Evolutionary conservation across 345 rosid genomes (phyloP).

Genomic region (Linum tenue): DNA sequence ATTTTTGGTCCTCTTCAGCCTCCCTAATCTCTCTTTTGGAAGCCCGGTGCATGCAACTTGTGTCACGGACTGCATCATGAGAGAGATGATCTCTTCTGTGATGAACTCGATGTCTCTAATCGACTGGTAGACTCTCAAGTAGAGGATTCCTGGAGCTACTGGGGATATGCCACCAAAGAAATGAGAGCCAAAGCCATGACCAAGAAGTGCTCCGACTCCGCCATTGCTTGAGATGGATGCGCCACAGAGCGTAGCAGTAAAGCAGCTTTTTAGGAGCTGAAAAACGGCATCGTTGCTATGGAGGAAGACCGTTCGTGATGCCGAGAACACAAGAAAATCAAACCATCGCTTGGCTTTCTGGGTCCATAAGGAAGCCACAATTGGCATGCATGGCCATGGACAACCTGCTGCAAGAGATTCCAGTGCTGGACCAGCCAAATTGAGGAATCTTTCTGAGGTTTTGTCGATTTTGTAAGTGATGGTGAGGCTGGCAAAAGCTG

Average conservation of each 20-base stretch:
- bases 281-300: slow-evolving; percentile 40
- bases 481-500: slow-evolving; percentile 62
- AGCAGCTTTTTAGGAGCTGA: slow-evolving; percentile 54
- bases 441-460: slow-evolving; percentile 40
- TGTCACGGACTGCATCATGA: neutral
- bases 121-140: slow-evolving; percentile 42
- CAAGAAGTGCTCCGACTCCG: slow-evolving; percentile 39
- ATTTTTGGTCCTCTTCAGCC: neutral
- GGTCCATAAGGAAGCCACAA: slow-evolving; percentile 56
- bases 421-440: slow-evolving; percentile 52
- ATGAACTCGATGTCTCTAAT: slow-evolving; percentile 30
- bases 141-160: slow-evolving; percentile 49
- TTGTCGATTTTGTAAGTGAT: slow-evolving; percentile 53
- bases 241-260: slow-evolving; percentile 26
- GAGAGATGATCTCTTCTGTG: slow-evolving; percentile 37
- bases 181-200: slow-evolving; percentile 23
- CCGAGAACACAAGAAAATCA: slow-evolving; percentile 41
- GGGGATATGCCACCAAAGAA: slow-evolving; percentile 15
- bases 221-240: slow-evolving; percentile 25
- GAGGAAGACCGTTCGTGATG: slow-evolving; percentile 43
- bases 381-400: slow-evolving; percentile 41
- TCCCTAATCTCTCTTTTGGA: neutral
- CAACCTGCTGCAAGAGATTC: slow-evolving; percentile 48
- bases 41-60: neutral
- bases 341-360: slow-evolving; percentile 62